Evolutionary conservation across 1,139 yeast genomes (phyloP).

Genomic region (Zhuliangozyma parablackwelliae): DNA sequence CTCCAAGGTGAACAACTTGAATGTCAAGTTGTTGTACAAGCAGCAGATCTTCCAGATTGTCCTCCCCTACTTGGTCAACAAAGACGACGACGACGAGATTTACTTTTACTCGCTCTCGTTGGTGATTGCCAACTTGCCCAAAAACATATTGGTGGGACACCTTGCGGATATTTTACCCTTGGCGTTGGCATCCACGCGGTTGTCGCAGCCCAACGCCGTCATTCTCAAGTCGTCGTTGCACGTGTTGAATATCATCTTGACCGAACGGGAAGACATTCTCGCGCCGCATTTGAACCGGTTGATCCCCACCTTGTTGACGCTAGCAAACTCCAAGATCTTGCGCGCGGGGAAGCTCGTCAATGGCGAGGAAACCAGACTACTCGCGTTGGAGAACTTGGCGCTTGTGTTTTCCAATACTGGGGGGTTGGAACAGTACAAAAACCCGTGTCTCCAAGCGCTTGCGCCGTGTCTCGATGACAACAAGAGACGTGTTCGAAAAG

Average conservation of each 20-base stretch:
- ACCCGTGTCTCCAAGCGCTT: slow-evolving; percentile 45
- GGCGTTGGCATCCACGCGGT: slow-evolving; percentile 58
- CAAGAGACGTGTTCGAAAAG: slow-evolving; percentile 68
- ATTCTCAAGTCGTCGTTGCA: slow-evolving; percentile 60
- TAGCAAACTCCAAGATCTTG: slow-evolving; percentile 21
- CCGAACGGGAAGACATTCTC: slow-evolving; percentile 47
- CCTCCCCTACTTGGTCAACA: slow-evolving; percentile 44
- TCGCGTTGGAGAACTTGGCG: slow-evolving; percentile 9
- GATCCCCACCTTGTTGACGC: slow-evolving; percentile 49
- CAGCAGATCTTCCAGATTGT: slow-evolving; percentile 67
- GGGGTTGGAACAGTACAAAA: slow-evolving; percentile 19
- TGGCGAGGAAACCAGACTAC: slow-evolving; percentile 45
- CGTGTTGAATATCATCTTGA: slow-evolving; percentile 50
- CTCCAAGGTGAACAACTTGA: slow-evolving; percentile 49
- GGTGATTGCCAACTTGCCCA: slow-evolving; percentile 53
- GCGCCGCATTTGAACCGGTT: slow-evolving; percentile 52
- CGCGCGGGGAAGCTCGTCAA: slow-evolving; percentile 19
- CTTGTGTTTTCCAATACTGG: slow-evolving; percentile 8
- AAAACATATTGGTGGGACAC: slow-evolving; percentile 26
- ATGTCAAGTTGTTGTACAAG: slow-evolving; percentile 65
- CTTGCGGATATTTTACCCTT: slow-evolving; percentile 64
- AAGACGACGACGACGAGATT: slow-evolving; percentile 35
- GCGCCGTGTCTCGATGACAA: slow-evolving; percentile 64
- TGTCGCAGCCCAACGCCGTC: slow-evolving; percentile 22
- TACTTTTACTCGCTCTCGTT: slow-evolving; percentile 65